A percentile compares a stretch with the other conserved stretches of the same genome.
Conservation (phyloP, 2,329 filamentous ascomycete genomes). For the Celoporthe dispersa region DNA sequence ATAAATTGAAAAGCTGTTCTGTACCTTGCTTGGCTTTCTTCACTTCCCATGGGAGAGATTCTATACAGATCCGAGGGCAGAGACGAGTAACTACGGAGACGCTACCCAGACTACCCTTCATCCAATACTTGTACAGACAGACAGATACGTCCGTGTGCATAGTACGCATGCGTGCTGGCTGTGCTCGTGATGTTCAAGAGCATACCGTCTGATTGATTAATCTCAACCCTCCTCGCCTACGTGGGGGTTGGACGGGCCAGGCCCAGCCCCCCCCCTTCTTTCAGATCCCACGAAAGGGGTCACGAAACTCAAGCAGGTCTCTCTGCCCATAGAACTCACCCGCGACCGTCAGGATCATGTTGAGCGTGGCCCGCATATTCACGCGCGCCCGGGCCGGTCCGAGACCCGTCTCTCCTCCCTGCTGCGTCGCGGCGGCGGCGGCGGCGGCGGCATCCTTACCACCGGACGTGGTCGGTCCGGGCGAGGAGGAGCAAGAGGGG, state of each 20-base stretch:
- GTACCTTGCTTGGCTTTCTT: not conserved
- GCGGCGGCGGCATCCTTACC: slow-evolving; percentile 27
- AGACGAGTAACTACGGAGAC: not conserved
- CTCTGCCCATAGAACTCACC: slow-evolving; percentile 90
- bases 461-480: slow-evolving; percentile 36
- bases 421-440: slow-evolving; percentile 17
- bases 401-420: slow-evolving; percentile 34
- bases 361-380: slow-evolving; percentile 73
- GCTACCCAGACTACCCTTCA: not conserved
- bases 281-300: slow-evolving; percentile 58
- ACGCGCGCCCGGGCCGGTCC: slow-evolving; percentile 44
- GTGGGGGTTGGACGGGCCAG: not conserved
- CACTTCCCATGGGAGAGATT: not conserved
- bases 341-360: slow-evolving; percentile 88
- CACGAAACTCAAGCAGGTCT: slow-evolving; percentile 78
- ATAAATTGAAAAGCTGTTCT: not conserved
- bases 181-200: slow-evolving; percentile 2
- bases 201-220: not conserved
- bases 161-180: not conserved
- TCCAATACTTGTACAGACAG: not conserved
- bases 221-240: slow-evolving; percentile 2
- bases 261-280: not conserved
- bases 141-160: not conserved
- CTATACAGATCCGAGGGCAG: not conserved
- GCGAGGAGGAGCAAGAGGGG: slow-evolving; percentile 1